A percentile compares a stretch with the other conserved stretches of the same genome.
phyloP scores from a whole-genome alignment of 108 stramenopile genomes.

The Cyclostephanos invisitatus region DNA sequence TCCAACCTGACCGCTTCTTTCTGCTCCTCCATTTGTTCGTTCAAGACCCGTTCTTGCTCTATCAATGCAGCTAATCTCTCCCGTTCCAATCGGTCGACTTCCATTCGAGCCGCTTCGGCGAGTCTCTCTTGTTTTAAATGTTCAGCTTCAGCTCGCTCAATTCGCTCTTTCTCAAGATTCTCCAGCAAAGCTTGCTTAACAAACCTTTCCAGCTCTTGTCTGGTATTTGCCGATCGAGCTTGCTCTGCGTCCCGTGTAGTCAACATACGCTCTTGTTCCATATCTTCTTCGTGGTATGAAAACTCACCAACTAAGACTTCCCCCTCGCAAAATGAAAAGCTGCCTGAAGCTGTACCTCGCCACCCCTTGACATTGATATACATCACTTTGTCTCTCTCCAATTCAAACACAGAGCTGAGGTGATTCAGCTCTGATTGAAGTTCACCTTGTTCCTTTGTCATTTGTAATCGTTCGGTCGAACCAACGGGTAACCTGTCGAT shows the following conservation, averaged over 20 bases:
- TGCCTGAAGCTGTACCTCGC: background rate
- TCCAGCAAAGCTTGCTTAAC: background rate
- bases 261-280: background rate
- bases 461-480: background rate
- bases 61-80: background rate
- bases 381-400: slow-evolving; percentile 2
- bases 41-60: slow-evolving; percentile 1
- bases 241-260: slow-evolving; percentile 14
- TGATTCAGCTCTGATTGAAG: background rate
- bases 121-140: background rate
- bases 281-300: background rate
- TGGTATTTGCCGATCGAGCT: slow-evolving; percentile 1
- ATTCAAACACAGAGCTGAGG: background rate
- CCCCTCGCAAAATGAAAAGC: slow-evolving; percentile 15
- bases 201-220: background rate
- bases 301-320: background rate
- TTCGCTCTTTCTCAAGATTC: no score
- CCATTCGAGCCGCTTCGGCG: slow-evolving; percentile 9
- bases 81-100: background rate
- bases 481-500: background rate
- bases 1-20: background rate
- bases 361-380: slow-evolving; percentile 1
- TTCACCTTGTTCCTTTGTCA: background rate
- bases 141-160: background rate
- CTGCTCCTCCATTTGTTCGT: slow-evolving; percentile 2